These are phyloP conservation scores for Pichia sp. DNA, from an alignment of 1,139 yeast genomes.

Conservation along the genomic window DNA sequence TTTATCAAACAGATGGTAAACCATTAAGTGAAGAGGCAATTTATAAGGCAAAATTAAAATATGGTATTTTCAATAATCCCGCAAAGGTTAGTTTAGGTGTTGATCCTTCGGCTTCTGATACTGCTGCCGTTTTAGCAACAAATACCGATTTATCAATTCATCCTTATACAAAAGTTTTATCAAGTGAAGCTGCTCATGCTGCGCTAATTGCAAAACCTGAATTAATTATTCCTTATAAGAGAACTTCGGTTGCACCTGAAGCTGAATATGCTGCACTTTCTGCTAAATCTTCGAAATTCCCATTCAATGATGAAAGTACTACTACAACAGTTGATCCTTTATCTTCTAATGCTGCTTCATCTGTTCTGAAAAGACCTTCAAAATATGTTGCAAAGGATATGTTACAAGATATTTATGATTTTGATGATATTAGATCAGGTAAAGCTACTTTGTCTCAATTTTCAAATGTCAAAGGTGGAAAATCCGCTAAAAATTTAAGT, in stretches of 20 bases:
- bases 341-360: conserved; percentile 29
- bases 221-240: conserved; percentile 40
- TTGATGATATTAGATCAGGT: conserved; percentile 39
- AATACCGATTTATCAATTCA: conserved; percentile 56
- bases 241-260: conserved; percentile 34
- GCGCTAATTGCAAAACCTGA: conserved; percentile 51
- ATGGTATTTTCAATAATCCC: conserved; percentile 70
- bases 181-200: conserved; percentile 62
- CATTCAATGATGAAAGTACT: conserved; percentile 9
- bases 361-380: conserved; percentile 24
- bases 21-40: conserved; percentile 70
- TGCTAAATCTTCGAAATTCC: conserved; percentile 29
- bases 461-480: conserved; percentile 17
- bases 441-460: conserved; percentile 28
- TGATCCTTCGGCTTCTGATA: conserved; percentile 59
- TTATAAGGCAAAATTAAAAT: conserved; percentile 69
- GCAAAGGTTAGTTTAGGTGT: conserved; percentile 67
- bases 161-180: conserved; percentile 59
- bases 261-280: conserved; percentile 37
- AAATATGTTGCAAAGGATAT: conserved; percentile 23
- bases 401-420: conserved; percentile 33
- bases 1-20: conserved; percentile 61
- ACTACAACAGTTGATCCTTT: conserved; percentile 23
- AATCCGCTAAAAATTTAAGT: conserved; percentile 16
- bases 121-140: conserved; percentile 71